Evolutionary conservation across 331 rosid species (phyloP), one percentile per base, ranked within the genome.

Genomic region (Arachis monticola): DNA sequence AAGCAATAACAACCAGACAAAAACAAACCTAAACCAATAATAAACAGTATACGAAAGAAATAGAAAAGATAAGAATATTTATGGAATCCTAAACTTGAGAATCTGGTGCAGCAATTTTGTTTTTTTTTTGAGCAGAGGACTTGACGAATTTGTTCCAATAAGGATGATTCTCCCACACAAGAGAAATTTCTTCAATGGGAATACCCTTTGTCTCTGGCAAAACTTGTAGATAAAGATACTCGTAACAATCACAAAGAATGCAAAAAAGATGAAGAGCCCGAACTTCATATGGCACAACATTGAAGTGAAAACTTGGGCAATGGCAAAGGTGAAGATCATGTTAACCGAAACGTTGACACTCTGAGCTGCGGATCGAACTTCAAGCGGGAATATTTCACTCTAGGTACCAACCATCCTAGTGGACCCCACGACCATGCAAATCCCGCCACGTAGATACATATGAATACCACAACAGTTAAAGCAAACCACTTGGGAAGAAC

Each of bases 351-450:
- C 89, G 1, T 76, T 87, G 57, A 87, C 50, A 10, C 86, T 79
- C 35, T 84, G 90, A 10, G 84, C 90, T 0, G 88, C 92, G 0
- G 90, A 82, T 14, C 90, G 76, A 1, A 89, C 60, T 59, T 87
- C 92, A 0, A 85, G 53, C 0, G 95, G 87, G 64, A 82, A 89
- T 35, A 87, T 89, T 47, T 89, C 90, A 52, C n/a, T n/a, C 96
- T 85, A 0, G 92, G 92, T 0, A 85, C 90, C 45, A 87, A 31
- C 90, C 92, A 89, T 0, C 89, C 90, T 14, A 85, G 65, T 0
- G 92, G 90, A 0, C 89, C 95, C 92, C 95, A 87, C 0, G 95
- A 83, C 92, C 89, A 87, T 10, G 89, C 90, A 52, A 80, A 89
- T 13, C 85, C 92, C 1, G 79, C 73, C 12, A 85, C 88, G 45